Evolutionary conservation across 2,329 filamentous ascomycete species (phyloP), one percentile per base, ranked within the genome.

Genomic region (Fusarium stilboides): DNA sequence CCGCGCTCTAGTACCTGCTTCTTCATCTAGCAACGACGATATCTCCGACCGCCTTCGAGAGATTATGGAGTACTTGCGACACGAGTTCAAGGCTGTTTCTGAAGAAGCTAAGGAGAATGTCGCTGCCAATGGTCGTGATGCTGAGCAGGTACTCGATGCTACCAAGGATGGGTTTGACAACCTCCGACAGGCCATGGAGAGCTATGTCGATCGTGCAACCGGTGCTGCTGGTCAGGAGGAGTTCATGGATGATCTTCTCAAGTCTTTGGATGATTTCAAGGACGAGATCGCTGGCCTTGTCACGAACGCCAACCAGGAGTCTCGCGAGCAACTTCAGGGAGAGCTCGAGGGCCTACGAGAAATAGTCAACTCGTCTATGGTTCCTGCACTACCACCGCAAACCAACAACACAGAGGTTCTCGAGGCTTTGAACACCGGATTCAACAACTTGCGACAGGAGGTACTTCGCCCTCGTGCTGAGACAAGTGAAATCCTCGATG

Each of bases 401-500:
- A 57, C 74, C 22, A 84, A 82, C 70, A 84, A 85, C 68, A 81
- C 92, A 36, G 92, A 94, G 51, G 86, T 95, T 26, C 85, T 97
- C 2, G 87, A 92, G 64, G 88, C 89, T 12, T 82, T 95, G 4
- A 89, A 87, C 31, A 88, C 87, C 44, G 93, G 94, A 3, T 85
- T 98, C 37, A 92, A 92, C 63, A 88, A 87, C 43, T 85, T 98
- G 34, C 88, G 93, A 7, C 85, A 88, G 17, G 94, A 98, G 70
- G 87, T 97, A 50, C 91, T 91, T 9, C 83, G 87, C 15, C 87
- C 87, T 4, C 83, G 87, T 44, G 83, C 86, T 17, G 93, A 94
- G 68, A 95, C 94, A 0, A 92, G 94, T 52, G 94, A 98, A 75
- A 92, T 97, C 13, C 85, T 98, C 2, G 94, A 97, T 76, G 92